Conservation (phyloP, 1,284 basidiomycete species). For the Leccinum huronense region DNA sequence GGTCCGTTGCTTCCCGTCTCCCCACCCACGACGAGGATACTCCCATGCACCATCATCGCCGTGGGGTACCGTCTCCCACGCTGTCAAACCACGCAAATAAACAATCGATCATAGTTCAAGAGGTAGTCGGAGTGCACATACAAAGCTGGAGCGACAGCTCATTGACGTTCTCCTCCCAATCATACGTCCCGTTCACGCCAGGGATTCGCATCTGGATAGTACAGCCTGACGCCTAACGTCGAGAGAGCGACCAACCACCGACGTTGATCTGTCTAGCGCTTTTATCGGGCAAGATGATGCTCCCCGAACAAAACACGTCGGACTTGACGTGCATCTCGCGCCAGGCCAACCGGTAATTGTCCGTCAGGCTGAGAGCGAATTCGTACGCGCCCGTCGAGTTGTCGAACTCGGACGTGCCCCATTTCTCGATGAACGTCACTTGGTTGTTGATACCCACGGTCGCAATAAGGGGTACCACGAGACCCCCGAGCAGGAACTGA, state of each 20-base stretch:
- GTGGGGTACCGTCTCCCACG: slow-evolving; percentile 66
- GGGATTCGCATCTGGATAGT: slow-evolving; percentile 46
- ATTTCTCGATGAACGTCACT: slow-evolving; percentile 73
- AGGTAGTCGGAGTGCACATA: neutral
- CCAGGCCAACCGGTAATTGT: slow-evolving; percentile 59
- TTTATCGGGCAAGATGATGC: slow-evolving; percentile 69
- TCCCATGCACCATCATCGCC: slow-evolving; percentile 49
- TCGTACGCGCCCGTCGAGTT: slow-evolving; percentile 79
- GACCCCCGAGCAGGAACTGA: slow-evolving; percentile 60
- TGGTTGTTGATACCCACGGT: slow-evolving; percentile 77
- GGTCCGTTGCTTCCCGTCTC: slow-evolving; percentile 67
- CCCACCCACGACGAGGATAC: slow-evolving; percentile 65
- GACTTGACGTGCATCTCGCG: slow-evolving; percentile 70
- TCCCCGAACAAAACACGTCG: slow-evolving; percentile 76
- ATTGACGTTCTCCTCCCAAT: slow-evolving; percentile 51
- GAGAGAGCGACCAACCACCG: slow-evolving; percentile 67
- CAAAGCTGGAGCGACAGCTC: slow-evolving; percentile 46
- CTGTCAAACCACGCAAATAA: slow-evolving; percentile 1
- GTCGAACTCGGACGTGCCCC: slow-evolving; percentile 45
- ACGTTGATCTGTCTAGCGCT: slow-evolving; percentile 66
- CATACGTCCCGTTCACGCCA: slow-evolving; percentile 54
- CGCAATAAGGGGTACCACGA: slow-evolving; percentile 68
- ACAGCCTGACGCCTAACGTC: slow-evolving; percentile 67
- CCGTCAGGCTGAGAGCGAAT: slow-evolving; percentile 56
- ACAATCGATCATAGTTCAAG: too few relatives aligned